phyloP scores from a whole-genome alignment of 176 grass and related monocot species.

The Chrysopogon serrulatus region DNA sequence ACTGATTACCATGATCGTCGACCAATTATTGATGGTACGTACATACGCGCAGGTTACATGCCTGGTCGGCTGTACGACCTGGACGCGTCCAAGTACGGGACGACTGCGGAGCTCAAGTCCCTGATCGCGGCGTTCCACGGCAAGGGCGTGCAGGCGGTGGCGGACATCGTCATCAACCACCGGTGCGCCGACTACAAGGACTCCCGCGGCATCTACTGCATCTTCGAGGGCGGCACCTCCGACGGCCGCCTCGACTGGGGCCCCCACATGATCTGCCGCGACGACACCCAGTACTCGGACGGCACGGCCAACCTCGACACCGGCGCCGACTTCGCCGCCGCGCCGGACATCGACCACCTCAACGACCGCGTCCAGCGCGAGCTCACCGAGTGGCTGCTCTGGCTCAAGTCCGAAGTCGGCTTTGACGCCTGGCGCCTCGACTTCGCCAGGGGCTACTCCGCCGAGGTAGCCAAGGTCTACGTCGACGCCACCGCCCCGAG shows the following conservation, averaged over 20 bases:
- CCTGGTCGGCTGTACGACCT: too few species aligned
- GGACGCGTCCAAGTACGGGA: too few species aligned
- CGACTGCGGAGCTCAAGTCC: too few species aligned
- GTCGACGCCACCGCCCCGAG: conserved; percentile 30
- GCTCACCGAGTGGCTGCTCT: conserved; percentile 64
- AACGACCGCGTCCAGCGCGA: conserved; percentile 48
- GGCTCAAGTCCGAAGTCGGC: conserved; percentile 66
- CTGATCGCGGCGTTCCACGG: too few species aligned
- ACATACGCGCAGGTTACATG: too few species aligned
- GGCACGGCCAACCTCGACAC: conserved; percentile 66
- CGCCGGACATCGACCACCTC: conserved; percentile 80
- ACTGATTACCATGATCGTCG: too few species aligned
- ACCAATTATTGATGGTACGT: too few species aligned
- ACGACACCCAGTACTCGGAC: conserved; percentile 49
- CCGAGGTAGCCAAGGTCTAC: conserved; percentile 48
- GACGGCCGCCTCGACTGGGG: conserved; percentile 69
- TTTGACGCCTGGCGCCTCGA: conserved; percentile 79
- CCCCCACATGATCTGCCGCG: conserved; percentile 68
- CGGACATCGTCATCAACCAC: conserved; percentile 57
- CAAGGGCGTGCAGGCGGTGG: conserved; percentile 46
- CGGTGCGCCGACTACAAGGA: conserved; percentile 45
- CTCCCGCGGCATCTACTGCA: conserved; percentile 50
- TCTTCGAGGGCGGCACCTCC: conserved; percentile 65
- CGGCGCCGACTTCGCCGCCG: conserved; percentile 35
- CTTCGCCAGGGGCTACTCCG: conserved; percentile 52